A percentile compares a stretch with the other conserved stretches of the same genome.
Conservation (phyloP, 1,284 basidiomycete species). For the Polyporus tsugae region DNA sequence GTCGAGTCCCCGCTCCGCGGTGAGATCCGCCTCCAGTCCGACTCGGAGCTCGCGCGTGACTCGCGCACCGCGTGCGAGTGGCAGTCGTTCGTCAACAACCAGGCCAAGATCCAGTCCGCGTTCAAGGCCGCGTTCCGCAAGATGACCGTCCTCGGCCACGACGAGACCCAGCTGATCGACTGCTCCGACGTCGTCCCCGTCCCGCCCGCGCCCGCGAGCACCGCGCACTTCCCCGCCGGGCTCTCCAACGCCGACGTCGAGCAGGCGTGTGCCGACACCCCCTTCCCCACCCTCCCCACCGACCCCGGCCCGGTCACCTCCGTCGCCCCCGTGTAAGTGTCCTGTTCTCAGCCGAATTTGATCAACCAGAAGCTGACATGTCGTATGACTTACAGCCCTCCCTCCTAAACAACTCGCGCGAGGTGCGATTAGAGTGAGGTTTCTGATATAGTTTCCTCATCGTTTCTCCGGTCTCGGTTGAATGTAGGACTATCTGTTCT, state of each 20-base stretch:
- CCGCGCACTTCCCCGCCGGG: conserved; percentile 39
- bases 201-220: conserved; percentile 30
- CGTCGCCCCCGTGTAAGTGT: conserved; percentile 42
- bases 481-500: conserved; percentile 12
- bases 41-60: conserved; percentile 38
- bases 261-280: conserved; percentile 33
- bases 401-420: conserved; percentile 24
- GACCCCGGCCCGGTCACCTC: conserved; percentile 43
- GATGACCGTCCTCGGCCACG: conserved; percentile 44
- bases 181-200: conserved; percentile 40
- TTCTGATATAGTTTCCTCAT: background rate
- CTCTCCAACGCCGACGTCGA: conserved; percentile 36
- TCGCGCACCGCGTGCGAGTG: conserved; percentile 42
- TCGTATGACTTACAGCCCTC: conserved; percentile 19
- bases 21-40: conserved; percentile 43
- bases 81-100: conserved; percentile 44
- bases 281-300: conserved; percentile 43
- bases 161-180: conserved; percentile 36
- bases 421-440: conserved; percentile 4
- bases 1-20: conserved; percentile 35
- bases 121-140: conserved; percentile 44
- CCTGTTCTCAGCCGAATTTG: background rate
- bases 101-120: conserved; percentile 38
- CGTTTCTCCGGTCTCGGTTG: background rate
- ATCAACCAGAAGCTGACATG: conserved; percentile 1